phyloP scores from a whole-genome alignment of 2,329 filamentous ascomycete species.

The Fusarium coicis region DNA sequence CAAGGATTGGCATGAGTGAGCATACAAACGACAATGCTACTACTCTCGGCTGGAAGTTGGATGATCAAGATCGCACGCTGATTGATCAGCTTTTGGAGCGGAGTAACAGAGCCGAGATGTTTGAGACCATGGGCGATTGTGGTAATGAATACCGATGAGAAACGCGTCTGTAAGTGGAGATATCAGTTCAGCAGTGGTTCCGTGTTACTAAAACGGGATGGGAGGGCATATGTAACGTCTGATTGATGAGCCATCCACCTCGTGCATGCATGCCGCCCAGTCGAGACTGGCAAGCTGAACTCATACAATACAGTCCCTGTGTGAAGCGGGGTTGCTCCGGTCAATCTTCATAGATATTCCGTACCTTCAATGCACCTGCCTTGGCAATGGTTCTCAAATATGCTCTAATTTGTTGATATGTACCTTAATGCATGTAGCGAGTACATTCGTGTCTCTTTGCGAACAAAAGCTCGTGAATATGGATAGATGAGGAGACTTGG shows the following conservation, averaged over 20 bases:
- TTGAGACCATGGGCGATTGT: background rate
- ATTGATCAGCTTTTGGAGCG: background rate
- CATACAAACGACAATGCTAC: background rate
- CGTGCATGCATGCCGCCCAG: background rate
- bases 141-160: background rate
- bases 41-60: background rate
- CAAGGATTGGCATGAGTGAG: background rate
- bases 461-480: too few relatives aligned
- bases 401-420: too few relatives aligned
- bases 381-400: too few relatives aligned
- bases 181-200: background rate
- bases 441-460: too few relatives aligned
- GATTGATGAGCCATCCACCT: background rate
- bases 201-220: background rate
- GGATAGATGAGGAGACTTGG: fast-evolving
- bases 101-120: background rate
- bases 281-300: background rate
- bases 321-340: too few relatives aligned
- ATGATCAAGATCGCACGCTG: background rate
- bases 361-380: too few relatives aligned
- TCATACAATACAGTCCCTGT: too few relatives aligned
- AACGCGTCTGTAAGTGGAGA: too few relatives aligned
- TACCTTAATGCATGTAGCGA: too few relatives aligned
- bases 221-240: background rate
- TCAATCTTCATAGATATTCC: too few relatives aligned